phyloP scores from a whole-genome alignment of 495 filamentous ascomycete species.

The Hypomontagnella monticulosa region DNA sequence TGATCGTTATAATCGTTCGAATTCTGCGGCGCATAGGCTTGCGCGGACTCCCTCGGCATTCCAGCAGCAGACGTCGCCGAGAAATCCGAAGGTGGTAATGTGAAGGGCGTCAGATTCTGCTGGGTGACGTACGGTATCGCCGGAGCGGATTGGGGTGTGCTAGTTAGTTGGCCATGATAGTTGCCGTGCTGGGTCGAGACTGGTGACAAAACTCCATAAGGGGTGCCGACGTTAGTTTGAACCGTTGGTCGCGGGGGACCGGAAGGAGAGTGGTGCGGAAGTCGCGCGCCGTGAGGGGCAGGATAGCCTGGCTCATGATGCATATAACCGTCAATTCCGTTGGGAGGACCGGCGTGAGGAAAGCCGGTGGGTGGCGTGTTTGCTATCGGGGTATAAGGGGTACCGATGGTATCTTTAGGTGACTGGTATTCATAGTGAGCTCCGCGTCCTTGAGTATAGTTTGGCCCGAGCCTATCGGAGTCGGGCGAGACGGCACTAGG shows the following conservation, averaged over 20 bases:
- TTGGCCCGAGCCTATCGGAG: constrained; percentile 56
- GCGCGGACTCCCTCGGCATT: constrained; percentile 40
- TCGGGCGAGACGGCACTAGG: constrained; percentile 62
- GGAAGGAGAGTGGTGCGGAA: constrained; percentile 54
- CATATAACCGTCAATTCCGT: constrained; percentile 55
- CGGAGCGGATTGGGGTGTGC: constrained; percentile 55
- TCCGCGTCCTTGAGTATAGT: constrained; percentile 54
- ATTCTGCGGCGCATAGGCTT: constrained; percentile 51
- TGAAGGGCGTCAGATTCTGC: constrained; percentile 64
- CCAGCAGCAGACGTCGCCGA: constrained; percentile 46
- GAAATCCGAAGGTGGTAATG: constrained; percentile 65
- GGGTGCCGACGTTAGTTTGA: constrained; percentile 54
- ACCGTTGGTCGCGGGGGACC: constrained; percentile 55
- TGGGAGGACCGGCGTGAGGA: constrained; percentile 47
- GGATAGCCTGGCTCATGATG: constrained; percentile 54
- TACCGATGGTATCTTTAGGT: constrained; percentile 58
- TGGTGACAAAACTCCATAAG: constrained; percentile 61
- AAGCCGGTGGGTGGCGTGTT: constrained; percentile 58
- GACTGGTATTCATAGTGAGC: constrained; percentile 63
- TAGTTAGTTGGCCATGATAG: constrained; percentile 57
- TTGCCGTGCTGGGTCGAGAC: constrained; percentile 56
- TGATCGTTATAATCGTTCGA: constrained; percentile 57
- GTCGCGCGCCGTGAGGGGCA: constrained; percentile 47
- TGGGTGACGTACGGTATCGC: constrained; percentile 57
- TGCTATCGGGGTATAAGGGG: constrained; percentile 60